These are phyloP conservation scores for Didymella segeticola DNA, from an alignment of 2,329 filamentous ascomycete genomes.

Conservation along the genomic window DNA sequence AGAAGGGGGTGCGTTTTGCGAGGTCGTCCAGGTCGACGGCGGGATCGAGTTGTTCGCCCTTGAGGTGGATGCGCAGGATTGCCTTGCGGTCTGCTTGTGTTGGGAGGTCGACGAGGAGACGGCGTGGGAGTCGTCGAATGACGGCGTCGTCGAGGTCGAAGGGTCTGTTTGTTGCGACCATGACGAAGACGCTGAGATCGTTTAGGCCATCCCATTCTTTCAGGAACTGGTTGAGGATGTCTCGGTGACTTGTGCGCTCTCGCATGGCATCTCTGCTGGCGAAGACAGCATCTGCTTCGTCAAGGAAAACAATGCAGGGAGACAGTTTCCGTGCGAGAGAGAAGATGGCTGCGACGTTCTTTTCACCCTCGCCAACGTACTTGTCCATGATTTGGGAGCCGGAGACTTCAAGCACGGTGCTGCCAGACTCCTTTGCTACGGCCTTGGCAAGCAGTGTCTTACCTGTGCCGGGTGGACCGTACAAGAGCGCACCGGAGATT, in stretches of 20 bases:
- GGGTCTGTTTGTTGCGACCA: slow-evolving; percentile 95
- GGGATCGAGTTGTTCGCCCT: slow-evolving; percentile 68
- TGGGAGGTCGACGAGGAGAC: slow-evolving; percentile 76
- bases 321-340: slow-evolving; percentile 87
- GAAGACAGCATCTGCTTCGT: slow-evolving; percentile 93
- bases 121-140: slow-evolving; percentile 74
- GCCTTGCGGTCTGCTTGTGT: slow-evolving; percentile 69
- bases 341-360: slow-evolving; percentile 91
- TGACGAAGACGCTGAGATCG: slow-evolving; percentile 85
- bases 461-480: slow-evolving; percentile 80
- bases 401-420: slow-evolving; percentile 80
- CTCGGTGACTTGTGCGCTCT: slow-evolving; percentile 75
- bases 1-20: slow-evolving; percentile 73
- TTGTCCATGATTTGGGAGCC: slow-evolving; percentile 94
- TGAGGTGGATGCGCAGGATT: slow-evolving; percentile 75
- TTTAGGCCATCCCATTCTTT: slow-evolving; percentile 97
- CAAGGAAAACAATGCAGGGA: slow-evolving; percentile 94
- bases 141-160: slow-evolving; percentile 94
- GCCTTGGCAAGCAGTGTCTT: slow-evolving; percentile 70
- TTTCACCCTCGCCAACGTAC: slow-evolving; percentile 95
- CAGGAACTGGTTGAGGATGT: slow-evolving; percentile 95
- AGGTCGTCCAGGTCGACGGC: slow-evolving; percentile 68
- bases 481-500: slow-evolving; percentile 86
- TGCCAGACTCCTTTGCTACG: slow-evolving; percentile 69
- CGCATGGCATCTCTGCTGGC: slow-evolving; percentile 73